Conservation (phyloP, 495 filamentous ascomycete species). For the Penicillium alfredii region DNA sequence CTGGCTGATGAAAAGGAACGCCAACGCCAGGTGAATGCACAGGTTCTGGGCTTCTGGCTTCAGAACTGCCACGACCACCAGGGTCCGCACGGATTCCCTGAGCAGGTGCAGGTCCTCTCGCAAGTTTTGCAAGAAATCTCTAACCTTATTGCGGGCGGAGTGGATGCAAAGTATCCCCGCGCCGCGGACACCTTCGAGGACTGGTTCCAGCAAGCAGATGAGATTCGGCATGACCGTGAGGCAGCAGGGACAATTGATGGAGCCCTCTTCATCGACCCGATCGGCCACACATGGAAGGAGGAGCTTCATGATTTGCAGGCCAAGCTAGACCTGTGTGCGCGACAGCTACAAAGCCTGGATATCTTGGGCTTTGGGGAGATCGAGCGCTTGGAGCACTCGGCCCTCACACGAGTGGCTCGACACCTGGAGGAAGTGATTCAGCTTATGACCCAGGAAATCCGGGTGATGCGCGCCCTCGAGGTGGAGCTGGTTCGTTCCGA, state of each 20-base stretch:
- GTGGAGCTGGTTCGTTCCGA: slow-evolving; percentile 35
- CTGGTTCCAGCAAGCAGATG: slow-evolving; percentile 39
- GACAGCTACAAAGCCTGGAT: slow-evolving; percentile 34
- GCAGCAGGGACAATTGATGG: slow-evolving; percentile 4
- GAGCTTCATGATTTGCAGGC: slow-evolving; percentile 30
- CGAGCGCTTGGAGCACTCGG: slow-evolving; percentile 27
- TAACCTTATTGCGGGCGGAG: slow-evolving; percentile 20
- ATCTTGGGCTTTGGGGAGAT: slow-evolving; percentile 32
- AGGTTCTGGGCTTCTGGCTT: slow-evolving; percentile 37
- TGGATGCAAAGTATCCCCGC: slow-evolving; percentile 29
- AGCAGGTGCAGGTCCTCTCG: slow-evolving; percentile 41
- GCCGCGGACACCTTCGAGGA: slow-evolving; percentile 34
- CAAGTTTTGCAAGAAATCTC: slow-evolving; percentile 39
- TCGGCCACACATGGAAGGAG: slow-evolving; percentile 40
- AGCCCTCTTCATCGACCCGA: slow-evolving; percentile 36
- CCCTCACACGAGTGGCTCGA: slow-evolving; percentile 26
- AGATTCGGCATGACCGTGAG: slow-evolving; percentile 26
- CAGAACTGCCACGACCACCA: slow-evolving; percentile 27
- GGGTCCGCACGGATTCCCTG: slow-evolving; percentile 26
- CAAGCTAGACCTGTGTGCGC: slow-evolving; percentile 36
- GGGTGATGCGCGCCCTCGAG: slow-evolving; percentile 38
- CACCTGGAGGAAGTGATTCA: slow-evolving; percentile 29
- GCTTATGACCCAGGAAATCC: slow-evolving; percentile 41
- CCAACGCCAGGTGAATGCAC: slow-evolving; percentile 37
- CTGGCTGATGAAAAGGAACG: slow-evolving; percentile 30